Evolutionary conservation across 164 flowering plant genomes (phyloP).

Genomic region (Aristolochia fimbriata): DNA sequence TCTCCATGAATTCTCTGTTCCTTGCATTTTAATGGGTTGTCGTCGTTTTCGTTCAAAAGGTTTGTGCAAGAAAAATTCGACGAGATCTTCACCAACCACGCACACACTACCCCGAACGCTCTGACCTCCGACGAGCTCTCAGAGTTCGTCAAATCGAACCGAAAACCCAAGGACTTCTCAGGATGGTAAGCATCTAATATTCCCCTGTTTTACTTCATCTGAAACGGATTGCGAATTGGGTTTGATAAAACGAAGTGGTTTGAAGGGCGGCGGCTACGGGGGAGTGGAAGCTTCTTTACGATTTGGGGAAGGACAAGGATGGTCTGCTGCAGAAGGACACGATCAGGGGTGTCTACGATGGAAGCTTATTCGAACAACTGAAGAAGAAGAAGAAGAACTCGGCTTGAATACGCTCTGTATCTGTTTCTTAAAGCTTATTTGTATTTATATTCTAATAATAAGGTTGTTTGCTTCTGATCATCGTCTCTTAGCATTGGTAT

Average conservation of each 20-base stretch:
- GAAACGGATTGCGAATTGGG: not conserved
- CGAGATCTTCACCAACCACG: constrained; percentile 58
- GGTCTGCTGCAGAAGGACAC: constrained; percentile 58
- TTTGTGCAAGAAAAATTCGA: constrained; percentile 64
- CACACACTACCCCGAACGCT: constrained; percentile 35
- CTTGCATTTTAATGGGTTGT: too few species aligned
- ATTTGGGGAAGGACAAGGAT: constrained; percentile 49
- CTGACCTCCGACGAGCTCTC: constrained; percentile 56
- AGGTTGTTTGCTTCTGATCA: too few species aligned
- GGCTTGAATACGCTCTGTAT: too few species aligned
- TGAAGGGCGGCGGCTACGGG: constrained; percentile 38
- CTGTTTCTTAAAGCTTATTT: too few species aligned
- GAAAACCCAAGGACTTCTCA: constrained; percentile 46
- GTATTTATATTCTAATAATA: too few species aligned
- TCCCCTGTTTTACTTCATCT: too few species aligned
- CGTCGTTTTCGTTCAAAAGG: constrained; percentile 7
- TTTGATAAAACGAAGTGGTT: not conserved
- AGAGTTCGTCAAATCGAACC: constrained; percentile 53
- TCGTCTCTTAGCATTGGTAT: too few species aligned
- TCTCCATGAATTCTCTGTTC: too few species aligned
- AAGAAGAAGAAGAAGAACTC: constrained; percentile 38
- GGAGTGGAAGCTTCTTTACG: constrained; percentile 54
- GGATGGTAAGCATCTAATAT: constrained; percentile 50
- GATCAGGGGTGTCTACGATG: constrained; percentile 56
- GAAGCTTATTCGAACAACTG: constrained; percentile 51